Percentiles rank a stretch among this genome's conserved stretches.
Evolutionary conservation across 345 rosid genomes (phyloP).

Genomic region (Pistacia atlantica): DNA sequence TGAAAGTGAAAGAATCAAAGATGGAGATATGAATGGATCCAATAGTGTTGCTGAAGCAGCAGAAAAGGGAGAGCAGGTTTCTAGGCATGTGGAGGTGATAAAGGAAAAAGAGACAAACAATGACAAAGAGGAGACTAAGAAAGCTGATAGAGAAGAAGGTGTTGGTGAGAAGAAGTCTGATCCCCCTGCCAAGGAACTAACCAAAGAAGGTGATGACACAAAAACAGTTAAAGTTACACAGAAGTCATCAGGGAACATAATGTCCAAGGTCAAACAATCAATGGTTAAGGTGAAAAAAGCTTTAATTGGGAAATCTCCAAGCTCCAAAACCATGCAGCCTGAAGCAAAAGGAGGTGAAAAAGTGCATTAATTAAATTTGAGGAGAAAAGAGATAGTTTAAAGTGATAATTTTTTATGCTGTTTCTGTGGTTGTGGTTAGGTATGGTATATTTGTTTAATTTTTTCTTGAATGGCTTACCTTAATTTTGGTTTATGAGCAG

Average conservation of each 20-base stretch:
- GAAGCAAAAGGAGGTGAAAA: constrained; percentile 52
- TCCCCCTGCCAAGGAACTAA: constrained; percentile 10
- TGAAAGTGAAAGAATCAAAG: neutral
- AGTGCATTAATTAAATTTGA: constrained; percentile 40
- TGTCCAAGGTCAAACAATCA: constrained; percentile 77
- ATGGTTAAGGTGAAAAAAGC: constrained; percentile 85
- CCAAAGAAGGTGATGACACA: constrained; percentile 37
- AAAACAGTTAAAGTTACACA: constrained; percentile 44
- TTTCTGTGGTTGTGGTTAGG: neutral
- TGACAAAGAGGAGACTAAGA: constrained; percentile 23
- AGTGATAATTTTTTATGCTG: constrained; percentile 8
- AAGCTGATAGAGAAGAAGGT: constrained; percentile 21
- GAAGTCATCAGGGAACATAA: constrained; percentile 62
- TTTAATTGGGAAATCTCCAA: constrained; percentile 71
- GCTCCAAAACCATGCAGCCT: constrained; percentile 51
- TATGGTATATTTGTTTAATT: neutral
- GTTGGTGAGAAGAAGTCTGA: constrained; percentile 22
- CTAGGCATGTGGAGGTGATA: constrained; percentile 17
- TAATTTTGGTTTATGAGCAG: constrained; percentile 9
- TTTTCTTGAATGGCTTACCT: constrained; percentile 5
- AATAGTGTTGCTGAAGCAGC: constrained; percentile 3
- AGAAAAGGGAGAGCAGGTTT: constrained; percentile 12
- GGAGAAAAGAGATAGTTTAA: neutral
- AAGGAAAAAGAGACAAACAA: constrained; percentile 10
- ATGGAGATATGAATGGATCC: constrained; percentile 1